Conservation (phyloP, 2,329 filamentous ascomycete species). For the Sclerotinia nivalis region DNA sequence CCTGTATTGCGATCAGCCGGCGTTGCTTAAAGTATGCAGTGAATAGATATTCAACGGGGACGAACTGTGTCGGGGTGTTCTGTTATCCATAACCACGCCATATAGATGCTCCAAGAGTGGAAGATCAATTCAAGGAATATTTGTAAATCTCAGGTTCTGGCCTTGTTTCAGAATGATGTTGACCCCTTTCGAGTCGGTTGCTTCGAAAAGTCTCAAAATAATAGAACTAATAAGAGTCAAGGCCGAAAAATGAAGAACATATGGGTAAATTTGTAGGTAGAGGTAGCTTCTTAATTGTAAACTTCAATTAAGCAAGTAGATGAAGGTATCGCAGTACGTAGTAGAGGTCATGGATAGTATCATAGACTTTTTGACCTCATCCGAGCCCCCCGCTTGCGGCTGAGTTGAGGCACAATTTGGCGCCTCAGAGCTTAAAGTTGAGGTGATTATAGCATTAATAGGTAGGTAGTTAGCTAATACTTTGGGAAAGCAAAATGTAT, state of each 20-base stretch:
- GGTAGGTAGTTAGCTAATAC: neutral
- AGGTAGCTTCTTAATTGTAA: neutral
- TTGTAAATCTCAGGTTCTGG: neutral
- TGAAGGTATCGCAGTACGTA: neutral
- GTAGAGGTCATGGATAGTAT: neutral
- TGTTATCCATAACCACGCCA: constrained; percentile 11
- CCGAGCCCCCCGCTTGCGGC: constrained; percentile 3
- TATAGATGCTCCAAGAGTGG: neutral
- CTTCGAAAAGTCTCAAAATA: neutral
- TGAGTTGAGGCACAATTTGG: neutral
- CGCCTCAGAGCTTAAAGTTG: neutral
- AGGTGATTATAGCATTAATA: neutral
- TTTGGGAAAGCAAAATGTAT: neutral
- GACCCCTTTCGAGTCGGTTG: neutral
- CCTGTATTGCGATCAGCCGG: constrained; percentile 26
- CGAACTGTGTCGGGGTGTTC: constrained; percentile 20
- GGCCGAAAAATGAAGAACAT: neutral
- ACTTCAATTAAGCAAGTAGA: neutral
- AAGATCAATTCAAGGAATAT: neutral
- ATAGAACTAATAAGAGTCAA: neutral
- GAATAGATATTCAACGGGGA: neutral
- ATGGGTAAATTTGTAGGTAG: neutral
- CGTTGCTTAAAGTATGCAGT: neutral
- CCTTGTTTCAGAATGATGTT: neutral
- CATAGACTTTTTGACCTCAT: constrained; percentile 8